Conservation (phyloP, 352 stramenopile genomes). For the Globisporangium paroecandrum region DNA sequence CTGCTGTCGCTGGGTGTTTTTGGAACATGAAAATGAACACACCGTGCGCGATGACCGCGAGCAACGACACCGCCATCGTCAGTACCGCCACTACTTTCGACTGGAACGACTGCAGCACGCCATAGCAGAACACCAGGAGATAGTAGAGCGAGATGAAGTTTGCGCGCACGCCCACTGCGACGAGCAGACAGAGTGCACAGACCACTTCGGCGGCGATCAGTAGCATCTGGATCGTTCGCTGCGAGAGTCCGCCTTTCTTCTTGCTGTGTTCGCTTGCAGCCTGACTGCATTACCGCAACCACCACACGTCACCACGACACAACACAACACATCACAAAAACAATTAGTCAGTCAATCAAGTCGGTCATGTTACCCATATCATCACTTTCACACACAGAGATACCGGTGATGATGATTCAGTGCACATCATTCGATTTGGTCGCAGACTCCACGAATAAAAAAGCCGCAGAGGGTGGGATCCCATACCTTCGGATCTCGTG, state of each 20-base stretch:
- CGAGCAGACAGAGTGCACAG: slow-evolving; percentile 51
- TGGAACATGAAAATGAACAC: slow-evolving; percentile 28
- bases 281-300: slow-evolving; percentile 1
- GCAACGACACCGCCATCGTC: slow-evolving; percentile 43
- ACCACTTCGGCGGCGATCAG: slow-evolving; percentile 26
- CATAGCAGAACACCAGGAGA: slow-evolving; percentile 63
- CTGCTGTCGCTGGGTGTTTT: slow-evolving; percentile 8
- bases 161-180: slow-evolving; percentile 43
- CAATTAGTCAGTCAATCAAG: background rate
- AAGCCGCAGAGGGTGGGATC: too few relatives aligned
- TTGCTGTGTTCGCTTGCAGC: slow-evolving; percentile 9
- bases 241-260: slow-evolving; percentile 20
- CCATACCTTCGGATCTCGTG: slow-evolving; percentile 13
- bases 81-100: slow-evolving; percentile 40
- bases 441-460: background rate
- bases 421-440: background rate
- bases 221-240: slow-evolving; percentile 20
- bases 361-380: background rate
- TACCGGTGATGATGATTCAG: background rate
- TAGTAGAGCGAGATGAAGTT: slow-evolving; percentile 68
- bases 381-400: background rate
- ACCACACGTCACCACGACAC: background rate
- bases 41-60: slow-evolving; percentile 42
- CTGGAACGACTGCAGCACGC: slow-evolving; percentile 61
- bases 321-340: background rate